These are phyloP conservation scores for Bodo saltans DNA, from an alignment of 78 protist genomes.

Conservation along the genomic window DNA sequence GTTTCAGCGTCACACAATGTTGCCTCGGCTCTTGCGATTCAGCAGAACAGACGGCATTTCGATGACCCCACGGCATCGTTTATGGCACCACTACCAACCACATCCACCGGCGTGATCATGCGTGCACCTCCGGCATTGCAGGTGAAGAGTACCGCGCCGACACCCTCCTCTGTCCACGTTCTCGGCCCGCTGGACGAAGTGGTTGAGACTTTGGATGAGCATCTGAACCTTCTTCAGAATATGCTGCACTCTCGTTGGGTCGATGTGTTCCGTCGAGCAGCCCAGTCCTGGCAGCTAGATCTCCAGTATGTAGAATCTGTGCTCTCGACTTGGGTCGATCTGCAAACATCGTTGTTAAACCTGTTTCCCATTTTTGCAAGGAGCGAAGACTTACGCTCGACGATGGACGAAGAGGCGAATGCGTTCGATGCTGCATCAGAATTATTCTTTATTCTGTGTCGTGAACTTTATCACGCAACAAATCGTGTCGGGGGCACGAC, in stretches of 20 bases:
- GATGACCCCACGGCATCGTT: not conserved
- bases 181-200: constrained; percentile 44
- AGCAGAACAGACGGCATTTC: not conserved
- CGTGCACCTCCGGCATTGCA: not conserved
- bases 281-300: constrained; percentile 52
- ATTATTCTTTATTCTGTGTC: no score
- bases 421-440: constrained; percentile 64
- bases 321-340: constrained; percentile 57
- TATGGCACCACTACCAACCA: constrained; percentile 16
- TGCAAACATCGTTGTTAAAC: constrained; percentile 67
- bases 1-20: no score
- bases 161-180: constrained; percentile 11
- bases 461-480: no score
- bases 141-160: not conserved
- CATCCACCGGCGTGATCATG: not conserved
- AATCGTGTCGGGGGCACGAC: no score
- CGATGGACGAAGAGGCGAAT: constrained; percentile 47
- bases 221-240: constrained; percentile 44
- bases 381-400: constrained; percentile 71
- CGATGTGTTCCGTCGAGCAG: constrained; percentile 32
- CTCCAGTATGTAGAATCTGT: constrained; percentile 62
- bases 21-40: not conserved
- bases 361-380: constrained; percentile 74
- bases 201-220: constrained; percentile 47
- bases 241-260: constrained; percentile 25